These are phyloP conservation scores for Aureobasidium vineae DNA, from an alignment of 2,329 filamentous ascomycete species.

Conservation along the genomic window DNA sequence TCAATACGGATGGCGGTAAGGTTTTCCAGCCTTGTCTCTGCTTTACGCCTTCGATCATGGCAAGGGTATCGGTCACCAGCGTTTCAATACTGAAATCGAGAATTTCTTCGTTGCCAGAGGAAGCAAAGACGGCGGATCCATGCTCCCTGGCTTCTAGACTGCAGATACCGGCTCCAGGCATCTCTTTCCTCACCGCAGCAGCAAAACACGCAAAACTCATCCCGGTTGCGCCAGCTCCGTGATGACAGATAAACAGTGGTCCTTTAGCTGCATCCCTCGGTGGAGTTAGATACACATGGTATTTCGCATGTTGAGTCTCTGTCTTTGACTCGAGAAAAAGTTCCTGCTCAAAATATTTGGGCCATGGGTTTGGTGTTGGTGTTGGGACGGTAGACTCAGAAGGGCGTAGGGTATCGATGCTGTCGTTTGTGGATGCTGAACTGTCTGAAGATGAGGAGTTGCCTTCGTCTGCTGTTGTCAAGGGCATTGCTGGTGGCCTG, in stretches of 20 bases:
- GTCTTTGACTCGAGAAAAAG: constrained; percentile 63
- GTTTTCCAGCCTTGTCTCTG: constrained; percentile 67
- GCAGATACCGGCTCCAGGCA: constrained; percentile 79
- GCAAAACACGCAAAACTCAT: constrained; percentile 80
- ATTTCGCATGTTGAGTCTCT: constrained; percentile 53
- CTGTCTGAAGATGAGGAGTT: constrained; percentile 57
- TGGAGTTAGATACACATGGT: constrained; percentile 86
- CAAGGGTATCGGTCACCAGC: constrained; percentile 68
- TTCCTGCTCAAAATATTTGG: constrained; percentile 86
- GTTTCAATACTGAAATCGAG: constrained; percentile 70
- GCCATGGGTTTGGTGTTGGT: constrained; percentile 75
- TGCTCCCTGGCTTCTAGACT: constrained; percentile 85
- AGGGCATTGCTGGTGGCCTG: constrained; percentile 37
- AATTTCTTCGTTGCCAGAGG: constrained; percentile 40
- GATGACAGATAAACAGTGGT: constrained; percentile 88
- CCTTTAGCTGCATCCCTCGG: constrained; percentile 61
- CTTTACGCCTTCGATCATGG: constrained; percentile 67
- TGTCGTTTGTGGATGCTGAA: constrained; percentile 89
- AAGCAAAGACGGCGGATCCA: constrained; percentile 56
- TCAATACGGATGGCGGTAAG: constrained; percentile 72
- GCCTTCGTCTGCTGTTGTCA: constrained; percentile 45
- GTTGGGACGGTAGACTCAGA: constrained; percentile 48
- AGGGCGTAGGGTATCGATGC: constrained; percentile 55
- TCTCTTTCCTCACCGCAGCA: constrained; percentile 69
- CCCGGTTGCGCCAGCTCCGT: constrained; percentile 90